Conservation (phyloP, 2,329 filamentous ascomycete species). For the Verticillium dahliae region DNA sequence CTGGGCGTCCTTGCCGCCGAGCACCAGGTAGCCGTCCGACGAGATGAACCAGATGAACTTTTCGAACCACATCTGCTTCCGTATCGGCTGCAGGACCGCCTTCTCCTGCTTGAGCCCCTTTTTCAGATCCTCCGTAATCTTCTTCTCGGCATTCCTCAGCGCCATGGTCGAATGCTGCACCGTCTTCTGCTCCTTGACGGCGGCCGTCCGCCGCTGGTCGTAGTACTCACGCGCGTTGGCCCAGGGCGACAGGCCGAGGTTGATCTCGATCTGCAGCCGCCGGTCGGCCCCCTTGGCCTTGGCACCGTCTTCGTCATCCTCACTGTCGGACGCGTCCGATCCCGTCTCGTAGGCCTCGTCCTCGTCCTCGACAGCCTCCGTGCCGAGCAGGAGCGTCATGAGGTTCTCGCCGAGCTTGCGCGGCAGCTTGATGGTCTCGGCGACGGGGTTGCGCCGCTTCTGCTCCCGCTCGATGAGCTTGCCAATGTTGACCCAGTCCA, state of each 20-base stretch:
- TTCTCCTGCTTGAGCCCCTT: constrained; percentile 90
- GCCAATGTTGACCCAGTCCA: constrained; percentile 95
- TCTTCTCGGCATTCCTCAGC: constrained; percentile 82
- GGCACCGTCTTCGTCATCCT: constrained; percentile 25
- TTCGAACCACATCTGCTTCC: constrained; percentile 89
- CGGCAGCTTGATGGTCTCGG: constrained; percentile 77
- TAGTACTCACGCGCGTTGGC: constrained; percentile 89
- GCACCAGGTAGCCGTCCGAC: constrained; percentile 86
- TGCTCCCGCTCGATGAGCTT: constrained; percentile 86
- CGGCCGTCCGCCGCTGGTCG: constrained; percentile 77
- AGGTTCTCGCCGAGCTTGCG: constrained; percentile 87
- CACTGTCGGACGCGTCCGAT: constrained; percentile 54
- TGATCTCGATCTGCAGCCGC: constrained; percentile 71
- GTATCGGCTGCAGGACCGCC: constrained; percentile 72
- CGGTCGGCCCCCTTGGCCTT: constrained; percentile 35
- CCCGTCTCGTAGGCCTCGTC: constrained; percentile 59
- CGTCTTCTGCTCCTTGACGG: constrained; percentile 82
- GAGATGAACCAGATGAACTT: constrained; percentile 96
- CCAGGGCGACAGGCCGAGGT: constrained; percentile 77
- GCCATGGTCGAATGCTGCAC: constrained; percentile 73
- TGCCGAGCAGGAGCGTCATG: constrained; percentile 71
- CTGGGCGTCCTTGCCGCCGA: constrained; percentile 80
- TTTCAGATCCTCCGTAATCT: constrained; percentile 79
- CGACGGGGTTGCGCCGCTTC: constrained; percentile 73
- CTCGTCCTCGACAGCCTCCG: constrained; percentile 59